Evolutionary conservation across 345 rosid species (phyloP).

Genomic region (Eucalyptus erythrocorys): DNA sequence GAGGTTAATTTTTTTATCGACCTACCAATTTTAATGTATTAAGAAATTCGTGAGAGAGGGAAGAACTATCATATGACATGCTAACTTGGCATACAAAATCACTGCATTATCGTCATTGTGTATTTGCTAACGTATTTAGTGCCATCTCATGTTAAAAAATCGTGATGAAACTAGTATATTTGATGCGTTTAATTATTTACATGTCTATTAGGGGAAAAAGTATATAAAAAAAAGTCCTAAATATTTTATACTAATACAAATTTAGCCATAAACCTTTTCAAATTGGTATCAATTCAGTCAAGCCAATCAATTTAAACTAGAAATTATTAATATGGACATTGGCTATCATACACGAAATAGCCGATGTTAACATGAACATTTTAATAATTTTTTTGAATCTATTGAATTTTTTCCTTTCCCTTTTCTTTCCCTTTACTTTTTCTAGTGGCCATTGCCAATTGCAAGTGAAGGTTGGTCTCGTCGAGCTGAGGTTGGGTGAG

Average conservation of each 20-base stretch:
- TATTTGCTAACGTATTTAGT: not conserved
- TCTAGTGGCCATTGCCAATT: no score
- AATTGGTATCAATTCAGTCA: no score
- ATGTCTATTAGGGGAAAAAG: not conserved
- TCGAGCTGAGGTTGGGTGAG: rapidly evolving
- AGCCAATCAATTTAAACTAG: rapidly evolving
- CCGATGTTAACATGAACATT: rapidly evolving
- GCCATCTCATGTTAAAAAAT: not conserved
- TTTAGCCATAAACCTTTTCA: rapidly evolving
- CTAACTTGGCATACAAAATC: not conserved
- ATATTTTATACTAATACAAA: no score
- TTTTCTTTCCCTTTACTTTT: no score
- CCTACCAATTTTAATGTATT: not conserved
- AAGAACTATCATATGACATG: not conserved
- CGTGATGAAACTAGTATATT: not conserved
- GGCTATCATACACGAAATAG: rapidly evolving
- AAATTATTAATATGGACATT: no score
- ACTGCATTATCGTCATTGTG: not conserved
- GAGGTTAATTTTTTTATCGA: not conserved
- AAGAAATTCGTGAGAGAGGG: not conserved
- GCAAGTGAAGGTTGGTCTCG: rapidly evolving
- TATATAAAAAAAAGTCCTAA: rapidly evolving
- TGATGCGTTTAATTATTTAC: not conserved
- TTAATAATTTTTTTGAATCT: no score
- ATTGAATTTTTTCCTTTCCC: no score